Conservation (phyloP, 306 rosid genomes). For the Glycine latifolia region DNA sequence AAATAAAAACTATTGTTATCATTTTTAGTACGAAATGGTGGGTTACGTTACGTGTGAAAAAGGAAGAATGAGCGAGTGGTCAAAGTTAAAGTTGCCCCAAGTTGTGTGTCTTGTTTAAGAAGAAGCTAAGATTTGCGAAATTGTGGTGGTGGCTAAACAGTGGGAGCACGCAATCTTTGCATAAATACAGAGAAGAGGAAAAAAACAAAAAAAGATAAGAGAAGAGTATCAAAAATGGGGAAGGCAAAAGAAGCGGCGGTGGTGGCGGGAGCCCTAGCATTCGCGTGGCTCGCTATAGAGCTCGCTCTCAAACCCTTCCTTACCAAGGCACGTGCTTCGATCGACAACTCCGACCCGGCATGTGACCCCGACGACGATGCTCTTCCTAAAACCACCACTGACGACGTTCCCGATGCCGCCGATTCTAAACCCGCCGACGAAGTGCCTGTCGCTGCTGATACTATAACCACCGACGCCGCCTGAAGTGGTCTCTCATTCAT, state of each 20-base stretch:
- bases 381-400: not conserved
- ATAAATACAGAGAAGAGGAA: not conserved
- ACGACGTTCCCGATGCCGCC: not conserved
- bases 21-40: too few relatives aligned
- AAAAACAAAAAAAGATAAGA: not conserved
- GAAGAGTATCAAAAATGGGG: slow-evolving; percentile 46
- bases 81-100: not conserved
- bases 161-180: not conserved
- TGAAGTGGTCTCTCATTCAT: not conserved
- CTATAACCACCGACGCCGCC: not conserved
- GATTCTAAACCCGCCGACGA: not conserved
- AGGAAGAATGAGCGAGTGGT: slow-evolving; percentile 1
- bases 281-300: slow-evolving; percentile 81
- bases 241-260: slow-evolving; percentile 74
- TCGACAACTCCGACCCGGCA: slow-evolving; percentile 79
- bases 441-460: not conserved
- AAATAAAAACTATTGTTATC: too few relatives aligned
- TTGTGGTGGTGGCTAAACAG: slow-evolving; percentile 31
- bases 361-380: slow-evolving; percentile 72
- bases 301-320: slow-evolving; percentile 83
- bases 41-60: too few relatives aligned
- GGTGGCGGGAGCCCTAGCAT: slow-evolving; percentile 79
- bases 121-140: slow-evolving; percentile 33
- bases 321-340: slow-evolving; percentile 60
- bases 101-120: not conserved